Base-by-base conservation (phyloP, 306 rosid species). In the Begonia loranthoides region DNA sequence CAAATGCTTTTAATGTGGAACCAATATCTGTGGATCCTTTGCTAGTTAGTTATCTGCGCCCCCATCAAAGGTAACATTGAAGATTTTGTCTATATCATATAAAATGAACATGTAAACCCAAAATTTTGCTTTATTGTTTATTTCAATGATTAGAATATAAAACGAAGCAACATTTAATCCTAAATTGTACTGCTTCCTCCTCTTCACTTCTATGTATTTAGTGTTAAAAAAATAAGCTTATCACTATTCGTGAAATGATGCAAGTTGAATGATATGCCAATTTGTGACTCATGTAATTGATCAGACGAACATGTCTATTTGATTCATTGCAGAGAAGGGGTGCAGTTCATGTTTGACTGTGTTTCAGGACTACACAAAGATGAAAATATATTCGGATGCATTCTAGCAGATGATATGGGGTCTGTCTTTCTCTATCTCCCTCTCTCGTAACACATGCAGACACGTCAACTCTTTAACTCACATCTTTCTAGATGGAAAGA, bases 341-440 rank as follows among this genome's bases (percentile, higher is more conserved):
- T 89, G 68, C 97, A 77, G 74, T 89, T 89, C 67, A 89, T 84
- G 95, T 89, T 89, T 70, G 95, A 84, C 60, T 89, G 97, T 64
- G 93, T 84, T 24, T 71, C 84, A 1, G 95, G 97, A 48, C 64
- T 79, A 55, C 68, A 68, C 60, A 70, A 60, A 51, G 58, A 72
- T 6, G 75, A 79, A 13, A 65, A 84, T 58, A 72, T 84, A 69
- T 48, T 66, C 56, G 97, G 97, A 67, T 90, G 97, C 78, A 90
- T 90, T 64, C 87, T 90, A 66, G 97, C 95, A 41, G 97, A 89
- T 76, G 97, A 89, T 60, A 89, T 89, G 97, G 97, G 95, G 94
- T 82, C 64, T 45, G 52, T 66, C 41, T 50, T 54, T 60, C 58
- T 50, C 36, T 51, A 50, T 47, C 41, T 63, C 48, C 45, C 19